Conservation (phyloP, 2,329 filamentous ascomycete species). For the Trichoderma brevicompactum region DNA sequence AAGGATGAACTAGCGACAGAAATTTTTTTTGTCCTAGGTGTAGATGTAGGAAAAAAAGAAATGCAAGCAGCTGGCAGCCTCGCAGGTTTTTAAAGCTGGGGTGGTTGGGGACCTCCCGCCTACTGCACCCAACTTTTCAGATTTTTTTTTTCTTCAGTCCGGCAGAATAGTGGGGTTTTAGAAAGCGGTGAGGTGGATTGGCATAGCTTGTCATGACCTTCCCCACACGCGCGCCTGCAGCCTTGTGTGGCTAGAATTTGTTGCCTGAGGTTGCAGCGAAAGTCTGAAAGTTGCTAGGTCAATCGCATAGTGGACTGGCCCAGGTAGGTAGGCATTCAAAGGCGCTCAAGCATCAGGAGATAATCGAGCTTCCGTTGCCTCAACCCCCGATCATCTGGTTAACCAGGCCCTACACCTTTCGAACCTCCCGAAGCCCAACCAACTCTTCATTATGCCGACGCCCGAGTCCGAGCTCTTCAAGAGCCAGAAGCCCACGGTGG, state of each 20-base stretch:
- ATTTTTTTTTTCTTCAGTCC: constrained; percentile 42
- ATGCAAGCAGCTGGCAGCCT: constrained; percentile 5
- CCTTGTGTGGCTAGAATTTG: constrained; percentile 22
- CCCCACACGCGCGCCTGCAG: constrained; percentile 30
- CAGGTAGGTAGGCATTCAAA: constrained; percentile 32
- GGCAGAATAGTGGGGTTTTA: constrained; percentile 41
- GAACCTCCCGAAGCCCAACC: constrained; percentile 27
- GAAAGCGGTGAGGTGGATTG: constrained; percentile 44
- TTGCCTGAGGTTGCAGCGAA: constrained; percentile 27
- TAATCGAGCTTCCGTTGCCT: constrained; percentile 25
- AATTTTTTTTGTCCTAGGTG: constrained; percentile 33
- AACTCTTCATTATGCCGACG: constrained; percentile 67
- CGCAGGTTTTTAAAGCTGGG: constrained; percentile 31
- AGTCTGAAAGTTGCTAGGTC: constrained; percentile 3
- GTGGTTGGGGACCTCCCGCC: constrained; percentile 30
- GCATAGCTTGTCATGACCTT: constrained; percentile 1
- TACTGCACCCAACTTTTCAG: constrained; percentile 12
- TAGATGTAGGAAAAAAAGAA: constrained; percentile 23
- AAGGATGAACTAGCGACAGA: constrained; percentile 23
- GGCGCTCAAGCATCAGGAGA: constrained; percentile 35
- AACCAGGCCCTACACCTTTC: constrained; percentile 19
- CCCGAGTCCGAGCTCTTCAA: constrained; percentile 82
- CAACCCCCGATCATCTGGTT: constrained; percentile 31
- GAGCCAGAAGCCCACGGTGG: constrained; percentile 80
- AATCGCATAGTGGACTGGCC: constrained; percentile 4